Conservation (phyloP, 208 protist species). For the Acanthamoeba sp. region DNA sequence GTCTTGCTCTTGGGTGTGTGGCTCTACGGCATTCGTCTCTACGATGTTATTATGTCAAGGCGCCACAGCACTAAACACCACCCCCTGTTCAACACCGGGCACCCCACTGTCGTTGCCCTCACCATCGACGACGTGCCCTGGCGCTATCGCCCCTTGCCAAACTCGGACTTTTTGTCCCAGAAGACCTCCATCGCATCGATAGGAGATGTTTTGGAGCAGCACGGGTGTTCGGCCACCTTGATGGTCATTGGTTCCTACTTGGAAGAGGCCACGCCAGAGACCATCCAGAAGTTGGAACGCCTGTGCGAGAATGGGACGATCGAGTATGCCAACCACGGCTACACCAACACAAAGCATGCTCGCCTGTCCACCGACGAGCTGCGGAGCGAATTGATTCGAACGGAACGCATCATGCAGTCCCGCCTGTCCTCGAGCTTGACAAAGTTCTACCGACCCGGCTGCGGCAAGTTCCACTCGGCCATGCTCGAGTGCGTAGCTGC, state of each 20-base stretch:
- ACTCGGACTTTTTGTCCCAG: too few species aligned
- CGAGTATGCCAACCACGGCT: not conserved
- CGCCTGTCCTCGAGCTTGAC: too few species aligned
- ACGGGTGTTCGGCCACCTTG: not conserved
- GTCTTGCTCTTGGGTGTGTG: not conserved
- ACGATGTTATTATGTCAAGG: not conserved
- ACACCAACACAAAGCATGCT: not conserved
- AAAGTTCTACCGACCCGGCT: not conserved
- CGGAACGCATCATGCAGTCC: not conserved
- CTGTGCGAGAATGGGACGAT: not conserved
- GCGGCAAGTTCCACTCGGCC: not conserved
- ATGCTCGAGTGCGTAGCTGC: not conserved
- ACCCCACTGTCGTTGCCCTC: too few species aligned
- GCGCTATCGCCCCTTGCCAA: too few species aligned
- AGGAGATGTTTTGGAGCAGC: not conserved
- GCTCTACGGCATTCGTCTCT: not conserved
- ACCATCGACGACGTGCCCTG: too few species aligned
- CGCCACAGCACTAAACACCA: too few species aligned
- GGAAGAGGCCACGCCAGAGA: too few species aligned
- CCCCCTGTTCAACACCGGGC: too few species aligned
- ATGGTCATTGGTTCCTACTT: not conserved
- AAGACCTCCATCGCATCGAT: too few species aligned
- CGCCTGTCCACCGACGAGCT: not conserved
- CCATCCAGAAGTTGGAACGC: not conserved
- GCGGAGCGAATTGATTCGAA: not conserved